phyloP scores from a whole-genome alignment of 1,284 basidiomycete genomes.

The Boletus austroedulis region DNA sequence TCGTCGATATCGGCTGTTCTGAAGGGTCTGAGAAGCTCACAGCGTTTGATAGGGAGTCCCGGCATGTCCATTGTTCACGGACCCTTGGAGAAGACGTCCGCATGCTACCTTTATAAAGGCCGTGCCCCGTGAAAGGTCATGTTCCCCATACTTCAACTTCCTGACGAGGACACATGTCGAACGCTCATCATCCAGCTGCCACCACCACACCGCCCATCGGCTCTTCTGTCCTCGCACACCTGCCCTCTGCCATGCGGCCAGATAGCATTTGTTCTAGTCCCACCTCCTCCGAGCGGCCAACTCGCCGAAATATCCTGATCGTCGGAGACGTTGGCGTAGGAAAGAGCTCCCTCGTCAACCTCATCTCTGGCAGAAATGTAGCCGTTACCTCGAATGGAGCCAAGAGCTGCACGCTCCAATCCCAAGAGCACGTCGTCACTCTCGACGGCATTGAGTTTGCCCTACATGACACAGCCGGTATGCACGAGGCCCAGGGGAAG shows the following conservation, averaged over 20 bases:
- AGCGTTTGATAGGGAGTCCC: constrained; percentile 1
- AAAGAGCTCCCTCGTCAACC: too few relatives aligned
- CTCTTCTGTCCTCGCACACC: neutral
- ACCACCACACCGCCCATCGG: constrained; percentile 4
- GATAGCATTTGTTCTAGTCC: constrained; percentile 19
- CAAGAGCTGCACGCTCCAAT: constrained; percentile 25
- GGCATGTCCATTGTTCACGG: constrained; percentile 11
- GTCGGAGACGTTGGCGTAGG: too few relatives aligned
- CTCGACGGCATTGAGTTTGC: constrained; percentile 20
- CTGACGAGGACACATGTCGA: constrained; percentile 3
- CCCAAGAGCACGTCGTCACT: constrained; percentile 12
- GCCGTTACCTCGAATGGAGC: constrained; percentile 27
- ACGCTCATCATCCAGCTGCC: neutral
- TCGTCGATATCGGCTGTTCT: constrained; percentile 7
- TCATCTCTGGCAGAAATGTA: constrained; percentile 22
- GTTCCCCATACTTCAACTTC: constrained; percentile 1
- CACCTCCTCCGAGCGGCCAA: constrained; percentile 8
- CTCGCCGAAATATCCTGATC: constrained; percentile 29
- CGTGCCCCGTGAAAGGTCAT: neutral
- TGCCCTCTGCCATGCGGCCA: constrained; percentile 15
- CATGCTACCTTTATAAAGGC: constrained; percentile 16
- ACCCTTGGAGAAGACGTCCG: neutral
- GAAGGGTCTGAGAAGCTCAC: constrained; percentile 15
- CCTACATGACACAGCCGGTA: constrained; percentile 41
- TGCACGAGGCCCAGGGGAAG: constrained; percentile 36